Conservation (phyloP, 495 filamentous ascomycete genomes). For the Lophium mytilinum region DNA sequence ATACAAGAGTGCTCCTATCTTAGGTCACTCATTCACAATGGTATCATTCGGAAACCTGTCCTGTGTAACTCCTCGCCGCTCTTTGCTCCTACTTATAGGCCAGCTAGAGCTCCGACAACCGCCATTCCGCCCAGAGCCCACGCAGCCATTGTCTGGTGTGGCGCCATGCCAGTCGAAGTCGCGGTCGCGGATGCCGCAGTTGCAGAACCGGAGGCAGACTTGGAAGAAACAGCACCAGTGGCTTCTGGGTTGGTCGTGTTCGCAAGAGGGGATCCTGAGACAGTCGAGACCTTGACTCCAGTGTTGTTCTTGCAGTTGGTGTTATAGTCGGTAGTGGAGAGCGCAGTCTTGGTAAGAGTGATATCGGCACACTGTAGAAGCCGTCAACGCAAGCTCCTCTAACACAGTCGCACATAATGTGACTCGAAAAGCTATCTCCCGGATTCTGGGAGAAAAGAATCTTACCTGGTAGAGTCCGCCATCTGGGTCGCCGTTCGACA, state of each 20-base stretch:
- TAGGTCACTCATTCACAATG: too few relatives aligned
- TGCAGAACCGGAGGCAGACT: not conserved
- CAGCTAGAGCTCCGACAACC: constrained; percentile 8
- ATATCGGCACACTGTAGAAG: constrained; percentile 52
- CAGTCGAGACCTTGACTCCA: constrained; percentile 35
- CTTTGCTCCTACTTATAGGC: constrained; percentile 8
- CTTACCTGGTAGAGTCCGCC: constrained; percentile 28
- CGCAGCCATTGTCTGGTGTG: constrained; percentile 6
- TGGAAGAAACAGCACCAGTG: constrained; percentile 8
- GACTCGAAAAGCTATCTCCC: not conserved
- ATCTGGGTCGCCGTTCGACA: constrained; percentile 36
- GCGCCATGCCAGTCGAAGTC: constrained; percentile 6
- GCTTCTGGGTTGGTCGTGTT: constrained; percentile 19
- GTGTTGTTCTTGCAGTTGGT: constrained; percentile 46
- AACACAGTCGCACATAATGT: not conserved
- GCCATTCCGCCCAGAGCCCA: constrained; percentile 21
- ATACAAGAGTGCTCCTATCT: too few relatives aligned
- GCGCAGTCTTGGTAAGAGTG: constrained; percentile 40
- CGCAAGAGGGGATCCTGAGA: constrained; percentile 14
- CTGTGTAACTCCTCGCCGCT: not conserved
- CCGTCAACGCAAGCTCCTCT: not conserved
- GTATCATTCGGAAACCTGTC: not conserved
- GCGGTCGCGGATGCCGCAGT: constrained; percentile 2
- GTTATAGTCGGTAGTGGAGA: constrained; percentile 37
- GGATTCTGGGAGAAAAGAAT: not conserved